Evolutionary conservation across 1,284 basidiomycete species (phyloP), one percentile per base, ranked within the genome.

Genomic region (Phylloboletellus chloephorus): DNA sequence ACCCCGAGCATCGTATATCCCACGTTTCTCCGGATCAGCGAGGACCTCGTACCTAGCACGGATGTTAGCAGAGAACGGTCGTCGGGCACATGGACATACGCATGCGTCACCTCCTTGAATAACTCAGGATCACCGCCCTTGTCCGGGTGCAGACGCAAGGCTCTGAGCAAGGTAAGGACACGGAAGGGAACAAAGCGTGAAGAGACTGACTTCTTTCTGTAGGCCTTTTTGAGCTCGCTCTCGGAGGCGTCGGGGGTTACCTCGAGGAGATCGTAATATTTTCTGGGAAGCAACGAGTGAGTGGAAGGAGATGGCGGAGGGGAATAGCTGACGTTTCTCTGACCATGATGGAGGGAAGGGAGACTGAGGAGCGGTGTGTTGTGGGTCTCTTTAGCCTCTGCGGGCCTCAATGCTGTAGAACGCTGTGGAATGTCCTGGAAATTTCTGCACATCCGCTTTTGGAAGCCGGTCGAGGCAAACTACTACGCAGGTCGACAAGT

Each of bases 101-200:
- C 94, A 71, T 95, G 88, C 11, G 94, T 95, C 45, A 98, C 85
- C 63, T 96, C 91, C 65, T 98, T 98, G 86, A 98, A 98, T 47
- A 88, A 67, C 67, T 98, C 96, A 35, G 91, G 91, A 63, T 97
- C 93, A 49, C 93, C 93, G 46, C 93, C 91, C 72, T 97, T 97
- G 76, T 98, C 95, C 28, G 94, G 95, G 66, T 97, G 95, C 50
- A 88, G 67, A 51, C 82, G 78, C 45, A 96, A 68, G n/a, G 91
- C 90, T 64, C 90, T 93, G 51, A 9, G 46, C 50, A 49, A 52
- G 36, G 49, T 54, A 20, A 53, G 41, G 22, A 30, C 36, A 10
- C 32, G 36, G 30, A 31, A 26, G 15, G 7, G 4, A 7, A 11
- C 4, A 5, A 20, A 12, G 26, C 11, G 17, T 35, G 36, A 44